phyloP scores from a whole-genome alignment of 2,329 filamentous ascomycete species.

The Colletotrichum lindemuthianum region DNA sequence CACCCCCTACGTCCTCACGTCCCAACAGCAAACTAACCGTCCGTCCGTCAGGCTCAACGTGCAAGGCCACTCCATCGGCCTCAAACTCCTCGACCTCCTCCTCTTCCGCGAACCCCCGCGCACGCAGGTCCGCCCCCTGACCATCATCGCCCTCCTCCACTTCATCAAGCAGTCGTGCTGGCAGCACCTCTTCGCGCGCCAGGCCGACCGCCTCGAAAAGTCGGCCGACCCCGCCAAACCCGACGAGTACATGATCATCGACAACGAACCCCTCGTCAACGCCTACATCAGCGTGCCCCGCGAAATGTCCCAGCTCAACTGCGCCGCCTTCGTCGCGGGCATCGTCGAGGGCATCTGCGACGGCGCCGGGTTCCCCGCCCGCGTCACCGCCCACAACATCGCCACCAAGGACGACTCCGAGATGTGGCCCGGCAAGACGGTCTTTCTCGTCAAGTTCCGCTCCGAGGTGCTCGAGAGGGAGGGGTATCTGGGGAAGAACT shows the following conservation, averaged over 20 bases:
- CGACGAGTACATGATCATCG: conserved; percentile 98
- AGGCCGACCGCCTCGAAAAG: conserved; percentile 93
- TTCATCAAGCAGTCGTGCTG: conserved; percentile 94
- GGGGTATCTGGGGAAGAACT: conserved; percentile 75
- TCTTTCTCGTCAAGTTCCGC: conserved; percentile 94
- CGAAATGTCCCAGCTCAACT: conserved; percentile 97
- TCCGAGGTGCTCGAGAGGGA: conserved; percentile 93
- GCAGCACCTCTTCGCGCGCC: conserved; percentile 89
- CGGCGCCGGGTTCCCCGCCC: conserved; percentile 87
- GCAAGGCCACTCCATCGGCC: conserved; percentile 92
- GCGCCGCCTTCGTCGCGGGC: conserved; percentile 93
- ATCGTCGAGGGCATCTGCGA: conserved; percentile 97
- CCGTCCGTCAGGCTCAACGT: conserved; percentile 75
- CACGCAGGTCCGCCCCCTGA: conserved; percentile 80
- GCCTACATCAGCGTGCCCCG: conserved; percentile 91
- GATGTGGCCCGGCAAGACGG: conserved; percentile 96
- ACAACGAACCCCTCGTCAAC: conserved; percentile 97
- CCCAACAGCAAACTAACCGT: conserved; percentile 22
- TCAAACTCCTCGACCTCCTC: conserved; percentile 94
- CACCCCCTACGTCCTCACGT: background rate
- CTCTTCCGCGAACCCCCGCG: conserved; percentile 82
- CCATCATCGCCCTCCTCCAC: conserved; percentile 90
- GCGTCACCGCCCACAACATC: conserved; percentile 88
- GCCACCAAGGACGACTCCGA: conserved; percentile 70
- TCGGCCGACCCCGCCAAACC: conserved; percentile 82